Percentiles rank a stretch among this genome's conserved stretches.
phyloP scores from a whole-genome alignment of 2,329 filamentous ascomycete species.

The Bretziella fagacearum region DNA sequence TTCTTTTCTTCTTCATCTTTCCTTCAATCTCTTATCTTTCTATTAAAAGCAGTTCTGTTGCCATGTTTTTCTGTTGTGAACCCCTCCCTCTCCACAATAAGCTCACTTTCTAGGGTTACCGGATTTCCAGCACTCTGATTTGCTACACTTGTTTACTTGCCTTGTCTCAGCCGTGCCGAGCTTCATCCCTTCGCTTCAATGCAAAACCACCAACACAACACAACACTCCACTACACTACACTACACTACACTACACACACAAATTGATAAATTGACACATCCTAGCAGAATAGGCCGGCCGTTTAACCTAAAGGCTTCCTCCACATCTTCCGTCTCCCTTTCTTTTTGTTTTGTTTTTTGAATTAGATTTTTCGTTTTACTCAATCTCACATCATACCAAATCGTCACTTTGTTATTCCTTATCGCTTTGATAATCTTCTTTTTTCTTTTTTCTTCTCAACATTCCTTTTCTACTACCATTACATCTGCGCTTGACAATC shows the following conservation, averaged over 20 bases:
- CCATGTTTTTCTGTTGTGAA: conserved; percentile 4
- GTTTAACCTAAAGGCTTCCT: not conserved
- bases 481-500: not conserved
- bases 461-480: not conserved
- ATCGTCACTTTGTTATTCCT: not conserved
- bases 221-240: no score
- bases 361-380: no score
- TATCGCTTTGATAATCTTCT: not conserved
- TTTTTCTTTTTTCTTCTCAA: not conserved
- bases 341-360: not conserved
- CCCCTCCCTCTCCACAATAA: conserved; percentile 1
- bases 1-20: no score
- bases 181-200: conserved; percentile 13
- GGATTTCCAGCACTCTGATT: conserved; percentile 1
- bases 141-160: conserved; percentile 11
- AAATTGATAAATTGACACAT: conserved; percentile 3
- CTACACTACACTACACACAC: no score
- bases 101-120: not conserved
- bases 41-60: not conserved
- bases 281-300: not conserved
- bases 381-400: not conserved
- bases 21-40: not conserved
- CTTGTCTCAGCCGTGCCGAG: conserved; percentile 10
- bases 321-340: conserved; percentile 6
- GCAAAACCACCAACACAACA: not conserved